Base-by-base conservation (phyloP, 1,284 basidiomycete species). In the Cutaneotrichosporon curvatum region DNA sequence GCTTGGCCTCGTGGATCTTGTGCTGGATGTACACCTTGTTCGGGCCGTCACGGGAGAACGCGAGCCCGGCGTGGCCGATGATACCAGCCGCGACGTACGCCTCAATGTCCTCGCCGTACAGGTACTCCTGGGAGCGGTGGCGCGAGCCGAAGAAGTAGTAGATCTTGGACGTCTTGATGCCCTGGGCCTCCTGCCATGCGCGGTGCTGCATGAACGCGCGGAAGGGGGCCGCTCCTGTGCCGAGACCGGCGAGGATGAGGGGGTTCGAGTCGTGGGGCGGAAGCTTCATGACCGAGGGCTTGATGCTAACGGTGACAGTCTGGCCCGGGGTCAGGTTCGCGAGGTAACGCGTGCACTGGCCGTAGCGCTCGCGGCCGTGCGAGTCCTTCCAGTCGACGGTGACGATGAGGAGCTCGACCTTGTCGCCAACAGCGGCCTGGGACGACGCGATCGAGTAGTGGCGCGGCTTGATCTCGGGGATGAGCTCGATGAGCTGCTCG, bases 61-160 rank as follows among this genome's bases (percentile, higher is more conserved):
- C 95, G 40, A 98, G 79, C 20, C 95, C 92, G 22, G 89, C 84
- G 61, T 83, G 83, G 28, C 87, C 82, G 70, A 97, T 84, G 53
- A 92, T 76, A 40, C 84, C 82, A 59, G 89, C 87, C 12, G 80
- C 75, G 47, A 95, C 81, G 67, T 77, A 78, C 1, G 77, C 77
- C 63, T 79, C 76, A 56, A 79, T 73, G 51, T 75, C 74, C 58
- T 75, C 74, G 31, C 74, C 73, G 71, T 98, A 98, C 19, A 98
- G 83, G 72, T 91, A 98, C 71, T 98, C 94, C 63, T 90, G 81
- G 31, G 85, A 83, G 64, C 87, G 86, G 73, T 96, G 85, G 48
- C 95, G 87, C 51, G 94, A 94, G 55, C 94, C 94, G 70, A 98
- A 98, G 79, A 96, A 98, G 77, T 98, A 97, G 77, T 97, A 97